Conservation (phyloP, 2,329 filamentous ascomycete species). For the Colletotrichum orchidophilum region DNA sequence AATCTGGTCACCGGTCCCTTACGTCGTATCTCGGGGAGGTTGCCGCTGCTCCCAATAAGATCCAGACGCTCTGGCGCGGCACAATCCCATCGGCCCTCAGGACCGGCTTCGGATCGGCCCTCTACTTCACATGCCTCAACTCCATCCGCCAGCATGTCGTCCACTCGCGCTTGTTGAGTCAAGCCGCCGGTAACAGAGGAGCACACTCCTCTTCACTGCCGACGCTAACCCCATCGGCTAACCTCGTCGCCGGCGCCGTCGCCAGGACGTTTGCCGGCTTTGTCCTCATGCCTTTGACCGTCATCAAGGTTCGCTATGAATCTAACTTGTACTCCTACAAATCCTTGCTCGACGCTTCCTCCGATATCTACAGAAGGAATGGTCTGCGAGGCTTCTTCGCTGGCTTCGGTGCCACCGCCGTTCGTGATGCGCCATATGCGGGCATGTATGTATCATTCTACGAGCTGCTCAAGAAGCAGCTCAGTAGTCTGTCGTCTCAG, state of each 20-base stretch:
- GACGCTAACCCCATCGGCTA: slow-evolving; percentile 83
- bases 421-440: slow-evolving; percentile 95
- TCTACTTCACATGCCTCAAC: slow-evolving; percentile 94
- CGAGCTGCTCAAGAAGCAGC: slow-evolving; percentile 78
- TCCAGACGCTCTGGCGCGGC: slow-evolving; percentile 88
- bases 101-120: slow-evolving; percentile 89
- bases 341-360: slow-evolving; percentile 76
- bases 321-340: slow-evolving; percentile 86
- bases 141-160: slow-evolving; percentile 75
- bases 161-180: slow-evolving; percentile 37
- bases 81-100: slow-evolving; percentile 92
- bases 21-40: slow-evolving; percentile 75
- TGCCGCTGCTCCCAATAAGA: slow-evolving; percentile 65
- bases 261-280: slow-evolving; percentile 90
- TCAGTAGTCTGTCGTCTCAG: slow-evolving; percentile 48
- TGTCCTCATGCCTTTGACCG: slow-evolving; percentile 92
- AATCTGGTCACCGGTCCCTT: slow-evolving; percentile 78
- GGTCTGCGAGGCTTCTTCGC: slow-evolving; percentile 89
- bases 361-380: slow-evolving; percentile 77
- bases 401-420: slow-evolving; percentile 91
- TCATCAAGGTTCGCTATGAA: slow-evolving; percentile 97
- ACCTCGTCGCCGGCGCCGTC: slow-evolving; percentile 84
- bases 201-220: slow-evolving; percentile 76
- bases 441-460: slow-evolving; percentile 95
- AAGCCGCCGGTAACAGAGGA: slow-evolving; percentile 26